Base-by-base conservation (phyloP, 2,329 filamentous ascomycete genomes). In the Sclerotinia borealis region DNA sequence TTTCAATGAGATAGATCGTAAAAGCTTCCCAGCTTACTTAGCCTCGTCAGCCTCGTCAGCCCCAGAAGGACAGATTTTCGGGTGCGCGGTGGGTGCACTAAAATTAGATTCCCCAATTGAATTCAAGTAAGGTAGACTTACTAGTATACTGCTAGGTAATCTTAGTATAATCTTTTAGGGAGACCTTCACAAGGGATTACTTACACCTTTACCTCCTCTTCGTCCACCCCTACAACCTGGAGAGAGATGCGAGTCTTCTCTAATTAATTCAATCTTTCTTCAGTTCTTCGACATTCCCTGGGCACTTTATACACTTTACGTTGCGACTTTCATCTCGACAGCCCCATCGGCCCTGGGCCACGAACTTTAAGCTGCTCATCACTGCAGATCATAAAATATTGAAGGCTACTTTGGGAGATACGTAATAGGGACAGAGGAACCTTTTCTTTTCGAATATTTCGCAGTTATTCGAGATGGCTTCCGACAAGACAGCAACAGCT, bases 401-500 rank as follows among this genome's bases (percentile, higher is more conserved):
- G 45, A 54, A 56, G 34, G 43, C 31, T 17, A 25, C 22, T n/a
- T 45, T 34, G 47, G 50, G 50, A 56, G 27, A 48, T 48, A 41
- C 37, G 27, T 22, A 17, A 48, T 37, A 39, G 51, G 51, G 29
- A 50, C 43, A 43, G 41, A 31, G 25, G 25, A 47, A 29, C 13
- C 36, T 19, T 62, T n/a, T 47, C 37, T 59, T 13, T 59, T 59
- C 47, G 19, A 22, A 34, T 22, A 34, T 13, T 31, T 51, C 22
- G 45, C 60, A 58, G 41, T 25, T 29, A 58, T 34, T 45, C 62
- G 70, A 66, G n/a, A 75, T 75, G 73, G 71, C 73, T 65, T 65
- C 71, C 37, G 79, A 81, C 64, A 82, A 80, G 76, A 79, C 81
- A 73, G 78, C 79, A 76, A 79, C 81, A 73, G 78, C 79, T 72